Conservation (phyloP, 306 rosid genomes). For the Castanea mollissima region DNA sequence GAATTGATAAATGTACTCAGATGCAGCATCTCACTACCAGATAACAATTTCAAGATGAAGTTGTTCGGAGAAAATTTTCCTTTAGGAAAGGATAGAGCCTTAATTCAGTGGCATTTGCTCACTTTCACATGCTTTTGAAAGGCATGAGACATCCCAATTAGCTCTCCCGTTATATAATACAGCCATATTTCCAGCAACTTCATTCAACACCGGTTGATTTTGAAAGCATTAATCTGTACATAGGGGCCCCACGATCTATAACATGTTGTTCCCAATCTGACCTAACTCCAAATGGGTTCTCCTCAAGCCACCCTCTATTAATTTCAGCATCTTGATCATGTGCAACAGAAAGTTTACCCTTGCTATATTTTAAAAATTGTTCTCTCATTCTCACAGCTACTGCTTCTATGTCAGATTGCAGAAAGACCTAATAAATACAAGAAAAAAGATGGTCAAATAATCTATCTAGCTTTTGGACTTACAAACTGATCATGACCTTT, state of each 20-base stretch:
- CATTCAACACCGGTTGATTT: slow-evolving; percentile 34
- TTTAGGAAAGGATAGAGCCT: neutral
- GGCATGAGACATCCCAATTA: neutral
- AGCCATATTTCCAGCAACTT: slow-evolving; percentile 33
- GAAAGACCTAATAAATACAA: slow-evolving; percentile 60
- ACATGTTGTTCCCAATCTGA: slow-evolving; percentile 94
- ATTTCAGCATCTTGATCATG: slow-evolving; percentile 32
- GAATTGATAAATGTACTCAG: neutral
- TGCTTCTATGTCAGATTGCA: slow-evolving; percentile 76
- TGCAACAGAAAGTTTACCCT: slow-evolving; percentile 56
- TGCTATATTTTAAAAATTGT: slow-evolving; percentile 55
- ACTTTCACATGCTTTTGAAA: neutral
- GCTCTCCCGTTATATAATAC: neutral
- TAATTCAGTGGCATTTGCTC: neutral
- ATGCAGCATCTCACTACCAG: neutral
- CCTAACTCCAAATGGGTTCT: slow-evolving; percentile 73
- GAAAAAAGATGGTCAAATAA: neutral
- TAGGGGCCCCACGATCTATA: slow-evolving; percentile 64
- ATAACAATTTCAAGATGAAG: neutral
- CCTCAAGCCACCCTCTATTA: slow-evolving; percentile 63
- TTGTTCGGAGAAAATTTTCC: slow-evolving; percentile 1
- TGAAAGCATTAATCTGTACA: slow-evolving; percentile 72
- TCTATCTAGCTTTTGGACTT: slow-evolving; percentile 1
- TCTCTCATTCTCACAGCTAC: slow-evolving; percentile 79
- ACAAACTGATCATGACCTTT: slow-evolving; percentile 11